Conservation (phyloP, 805 yeast genomes). For the Spencermartinsiella europaea region DNA sequence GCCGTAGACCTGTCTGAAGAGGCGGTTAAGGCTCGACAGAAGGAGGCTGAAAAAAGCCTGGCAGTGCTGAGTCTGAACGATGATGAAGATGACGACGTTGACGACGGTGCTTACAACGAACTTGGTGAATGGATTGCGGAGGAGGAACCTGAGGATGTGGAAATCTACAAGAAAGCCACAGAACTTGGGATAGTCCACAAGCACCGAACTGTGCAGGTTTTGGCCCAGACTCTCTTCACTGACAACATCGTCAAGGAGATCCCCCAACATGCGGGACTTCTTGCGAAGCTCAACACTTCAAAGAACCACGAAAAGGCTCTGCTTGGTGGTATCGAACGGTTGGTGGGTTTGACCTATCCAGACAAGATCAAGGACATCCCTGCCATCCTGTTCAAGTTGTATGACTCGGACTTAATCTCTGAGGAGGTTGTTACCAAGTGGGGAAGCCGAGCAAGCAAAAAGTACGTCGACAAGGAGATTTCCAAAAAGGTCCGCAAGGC, state of each 20-base stretch:
- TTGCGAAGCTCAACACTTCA: constrained; percentile 66
- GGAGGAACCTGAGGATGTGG: constrained; percentile 71
- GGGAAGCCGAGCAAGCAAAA: constrained; percentile 90
- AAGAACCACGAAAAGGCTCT: constrained; percentile 73
- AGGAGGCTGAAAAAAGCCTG: constrained; percentile 56
- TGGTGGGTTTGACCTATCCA: constrained; percentile 76
- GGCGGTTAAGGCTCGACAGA: constrained; percentile 88
- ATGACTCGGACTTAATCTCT: constrained; percentile 75
- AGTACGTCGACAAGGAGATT: constrained; percentile 85
- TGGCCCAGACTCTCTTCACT: constrained; percentile 79
- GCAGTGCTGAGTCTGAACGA: constrained; percentile 42
- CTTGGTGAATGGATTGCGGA: constrained; percentile 87
- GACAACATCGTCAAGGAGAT: constrained; percentile 71
- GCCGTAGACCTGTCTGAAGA: constrained; percentile 96
- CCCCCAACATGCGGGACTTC: constrained; percentile 72
- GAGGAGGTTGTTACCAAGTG: constrained; percentile 79
- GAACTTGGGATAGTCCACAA: constrained; percentile 70
- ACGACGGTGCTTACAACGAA: constrained; percentile 52
- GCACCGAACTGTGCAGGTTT: constrained; percentile 78
- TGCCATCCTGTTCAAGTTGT: constrained; percentile 72
- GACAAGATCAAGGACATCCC: constrained; percentile 68
- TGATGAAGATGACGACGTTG: constrained; percentile 38
- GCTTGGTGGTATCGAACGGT: constrained; percentile 93
- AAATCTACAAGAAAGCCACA: constrained; percentile 81
- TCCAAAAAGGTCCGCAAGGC: constrained; percentile 94